phyloP scores from a whole-genome alignment of 139 green algal genomes.

The Volvox reticuliferus region DNA sequence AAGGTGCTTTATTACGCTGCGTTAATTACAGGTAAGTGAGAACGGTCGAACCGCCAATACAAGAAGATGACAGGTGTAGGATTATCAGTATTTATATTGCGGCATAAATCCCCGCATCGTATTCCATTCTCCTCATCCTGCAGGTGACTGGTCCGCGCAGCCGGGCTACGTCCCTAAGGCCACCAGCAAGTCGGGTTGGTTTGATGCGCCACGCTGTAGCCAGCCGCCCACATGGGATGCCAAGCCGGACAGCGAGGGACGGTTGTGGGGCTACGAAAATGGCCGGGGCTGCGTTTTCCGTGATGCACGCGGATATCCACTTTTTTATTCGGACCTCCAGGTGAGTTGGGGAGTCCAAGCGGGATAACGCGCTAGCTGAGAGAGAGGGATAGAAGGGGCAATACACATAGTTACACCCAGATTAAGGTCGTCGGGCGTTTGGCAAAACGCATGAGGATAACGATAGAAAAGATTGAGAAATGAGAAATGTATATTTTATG shows the following conservation, averaged over 20 bases:
- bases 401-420: no score
- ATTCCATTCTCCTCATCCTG: background rate
- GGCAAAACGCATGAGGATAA: no score
- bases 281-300: constrained; percentile 47
- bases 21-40: constrained; percentile 17
- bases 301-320: constrained; percentile 23
- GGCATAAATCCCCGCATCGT: no score
- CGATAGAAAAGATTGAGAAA: no score
- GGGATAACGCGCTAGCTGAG: no score
- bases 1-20: constrained; percentile 32
- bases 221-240: constrained; percentile 27
- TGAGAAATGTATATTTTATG: no score
- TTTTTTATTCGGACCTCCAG: constrained; percentile 47
- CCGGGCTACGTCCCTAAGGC: constrained; percentile 33
- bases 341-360: background rate
- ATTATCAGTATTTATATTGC: no score
- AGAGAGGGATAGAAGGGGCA: no score
- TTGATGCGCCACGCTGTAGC: constrained; percentile 36
- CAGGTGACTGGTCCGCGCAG: constrained; percentile 37
- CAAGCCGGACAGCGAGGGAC: constrained; percentile 29
- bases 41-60: background rate
- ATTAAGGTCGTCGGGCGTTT: no score
- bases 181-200: background rate
- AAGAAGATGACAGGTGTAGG: background rate
- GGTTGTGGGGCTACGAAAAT: constrained; percentile 31